phyloP scores from a whole-genome alignment of 2,329 filamentous ascomycete species.

The Claviceps sp. region DNA sequence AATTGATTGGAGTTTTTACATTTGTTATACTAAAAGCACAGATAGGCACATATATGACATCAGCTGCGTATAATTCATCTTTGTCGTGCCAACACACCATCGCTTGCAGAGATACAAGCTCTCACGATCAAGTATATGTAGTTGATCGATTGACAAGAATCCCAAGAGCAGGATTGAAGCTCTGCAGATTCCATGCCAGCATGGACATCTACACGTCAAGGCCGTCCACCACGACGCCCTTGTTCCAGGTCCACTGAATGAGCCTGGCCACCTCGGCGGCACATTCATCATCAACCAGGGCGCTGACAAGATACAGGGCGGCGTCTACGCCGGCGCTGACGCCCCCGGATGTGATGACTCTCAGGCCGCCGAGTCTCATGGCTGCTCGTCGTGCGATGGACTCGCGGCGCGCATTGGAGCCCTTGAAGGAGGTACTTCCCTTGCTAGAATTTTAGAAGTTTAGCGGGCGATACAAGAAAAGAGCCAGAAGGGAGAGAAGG shows the following conservation, averaged over 20 bases:
- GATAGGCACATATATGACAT: neutral
- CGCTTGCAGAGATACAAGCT: neutral
- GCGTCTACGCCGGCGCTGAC: constrained; percentile 73
- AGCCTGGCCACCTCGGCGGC: constrained; percentile 61
- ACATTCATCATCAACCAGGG: constrained; percentile 63
- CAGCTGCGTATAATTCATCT: neutral
- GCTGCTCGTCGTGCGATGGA: constrained; percentile 66
- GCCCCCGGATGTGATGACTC: constrained; percentile 71
- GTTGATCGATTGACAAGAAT: neutral
- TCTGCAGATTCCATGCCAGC: constrained; percentile 12
- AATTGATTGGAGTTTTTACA: constrained; percentile 3
- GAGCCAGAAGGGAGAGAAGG: too few relatives aligned
- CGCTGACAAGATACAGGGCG: constrained; percentile 70
- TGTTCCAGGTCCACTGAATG: constrained; percentile 76
- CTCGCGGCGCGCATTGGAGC: constrained; percentile 61
- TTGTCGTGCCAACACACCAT: neutral
- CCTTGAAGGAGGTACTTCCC: constrained; percentile 71
- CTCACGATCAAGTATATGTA: neutral
- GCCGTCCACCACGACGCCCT: constrained; percentile 73
- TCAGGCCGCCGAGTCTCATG: constrained; percentile 54
- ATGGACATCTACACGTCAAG: constrained; percentile 53
- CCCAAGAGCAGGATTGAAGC: neutral
- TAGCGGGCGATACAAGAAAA: too few relatives aligned
- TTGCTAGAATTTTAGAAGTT: constrained; percentile 36
- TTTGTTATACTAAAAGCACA: constrained; percentile 2